These are phyloP conservation scores for Scortechinia acanthostroma DNA, from an alignment of 2,329 filamentous ascomycete genomes.

Conservation along the genomic window DNA sequence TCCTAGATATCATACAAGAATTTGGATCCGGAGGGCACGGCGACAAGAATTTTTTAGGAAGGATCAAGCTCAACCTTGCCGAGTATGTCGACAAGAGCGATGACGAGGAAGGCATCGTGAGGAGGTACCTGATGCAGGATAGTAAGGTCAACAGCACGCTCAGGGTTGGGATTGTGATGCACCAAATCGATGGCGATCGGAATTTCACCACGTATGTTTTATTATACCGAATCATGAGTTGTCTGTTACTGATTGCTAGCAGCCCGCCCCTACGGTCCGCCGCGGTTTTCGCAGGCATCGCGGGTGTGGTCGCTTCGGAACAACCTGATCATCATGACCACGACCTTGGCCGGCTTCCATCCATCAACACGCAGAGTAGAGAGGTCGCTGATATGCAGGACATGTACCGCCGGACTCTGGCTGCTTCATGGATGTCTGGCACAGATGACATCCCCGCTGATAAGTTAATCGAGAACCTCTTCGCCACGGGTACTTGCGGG, in stretches of 20 bases:
- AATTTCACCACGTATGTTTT: conserved; percentile 42
- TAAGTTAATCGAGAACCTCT: conserved; percentile 57
- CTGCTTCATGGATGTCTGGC: conserved; percentile 55
- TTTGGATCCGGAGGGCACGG: conserved; percentile 42
- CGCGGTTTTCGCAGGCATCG: conserved; percentile 59
- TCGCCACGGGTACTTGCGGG: conserved; percentile 41
- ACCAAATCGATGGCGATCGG: conserved; percentile 51
- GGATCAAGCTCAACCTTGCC: conserved; percentile 53
- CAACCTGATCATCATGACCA: conserved; percentile 27
- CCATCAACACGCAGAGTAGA: conserved; percentile 41
- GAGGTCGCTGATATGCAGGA: conserved; percentile 57
- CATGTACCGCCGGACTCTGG: conserved; percentile 56
- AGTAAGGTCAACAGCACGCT: conserved; percentile 65
- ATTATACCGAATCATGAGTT: no score
- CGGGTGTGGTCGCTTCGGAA: conserved; percentile 52
- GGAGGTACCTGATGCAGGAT: conserved; percentile 59
- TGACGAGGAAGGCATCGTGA: conserved; percentile 37
- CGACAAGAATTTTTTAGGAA: conserved; percentile 48
- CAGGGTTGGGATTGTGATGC: conserved; percentile 46
- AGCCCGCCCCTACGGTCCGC: conserved; percentile 49
- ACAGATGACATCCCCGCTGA: conserved; percentile 53
- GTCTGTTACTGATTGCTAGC: conserved; percentile 5
- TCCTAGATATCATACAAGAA: conserved; percentile 58
- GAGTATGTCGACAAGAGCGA: conserved; percentile 54
- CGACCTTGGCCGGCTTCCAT: conserved; percentile 38